These are phyloP conservation scores for Heterococcus sp. DNA, from an alignment of 108 stramenopile species.

Conservation along the genomic window DNA sequence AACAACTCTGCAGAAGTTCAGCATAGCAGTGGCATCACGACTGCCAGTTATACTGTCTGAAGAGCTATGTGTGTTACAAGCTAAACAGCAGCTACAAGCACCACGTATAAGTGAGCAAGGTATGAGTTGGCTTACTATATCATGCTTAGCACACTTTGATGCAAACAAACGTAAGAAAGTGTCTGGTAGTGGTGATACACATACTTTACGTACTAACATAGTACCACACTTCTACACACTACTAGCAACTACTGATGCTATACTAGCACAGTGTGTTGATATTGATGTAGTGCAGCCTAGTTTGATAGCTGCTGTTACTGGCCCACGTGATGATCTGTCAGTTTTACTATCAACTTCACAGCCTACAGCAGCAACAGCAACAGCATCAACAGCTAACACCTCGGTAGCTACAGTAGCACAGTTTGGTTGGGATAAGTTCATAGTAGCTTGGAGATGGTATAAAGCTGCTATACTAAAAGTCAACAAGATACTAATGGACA, in stretches of 20 bases:
- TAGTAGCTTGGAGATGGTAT: conserved; percentile 13
- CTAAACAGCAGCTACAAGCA: not conserved
- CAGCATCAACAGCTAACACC: not conserved
- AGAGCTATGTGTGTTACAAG: not conserved
- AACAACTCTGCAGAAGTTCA: too few relatives aligned
- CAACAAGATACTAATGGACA: not conserved
- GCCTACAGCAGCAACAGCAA: not conserved
- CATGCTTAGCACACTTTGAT: not conserved
- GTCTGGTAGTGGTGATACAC: not conserved
- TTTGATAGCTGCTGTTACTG: not conserved
- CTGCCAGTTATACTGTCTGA: not conserved
- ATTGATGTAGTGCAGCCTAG: not conserved
- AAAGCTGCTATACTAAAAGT: not conserved
- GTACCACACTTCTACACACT: conserved; percentile 5
- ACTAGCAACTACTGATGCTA: not conserved
- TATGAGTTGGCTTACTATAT: conserved; percentile 19
- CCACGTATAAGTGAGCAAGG: not conserved
- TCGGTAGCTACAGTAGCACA: too few relatives aligned
- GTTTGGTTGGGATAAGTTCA: conserved; percentile 5
- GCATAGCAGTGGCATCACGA: not conserved
- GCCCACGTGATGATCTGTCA: conserved; percentile 1
- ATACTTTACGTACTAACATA: not conserved
- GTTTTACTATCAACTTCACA: not conserved
- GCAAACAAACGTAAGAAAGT: not conserved
- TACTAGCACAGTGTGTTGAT: not conserved